Evolutionary conservation across 2,329 filamentous ascomycete species (phyloP), one percentile per base, ranked within the genome.

Genomic region (Colletotrichum orchidophilum): DNA sequence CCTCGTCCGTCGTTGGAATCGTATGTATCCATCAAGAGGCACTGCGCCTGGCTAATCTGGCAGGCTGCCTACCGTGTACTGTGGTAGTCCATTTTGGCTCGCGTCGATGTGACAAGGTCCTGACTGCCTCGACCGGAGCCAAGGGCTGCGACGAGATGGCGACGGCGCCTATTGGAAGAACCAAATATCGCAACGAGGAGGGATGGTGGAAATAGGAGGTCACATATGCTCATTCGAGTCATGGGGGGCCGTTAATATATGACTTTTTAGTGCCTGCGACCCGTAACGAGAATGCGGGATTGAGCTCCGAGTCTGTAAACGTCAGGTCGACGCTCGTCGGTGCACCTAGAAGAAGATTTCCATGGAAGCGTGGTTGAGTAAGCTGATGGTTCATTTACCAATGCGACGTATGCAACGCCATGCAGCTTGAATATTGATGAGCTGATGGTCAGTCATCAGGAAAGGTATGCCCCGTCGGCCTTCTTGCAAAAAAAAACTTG

Each of bases 281-380:
- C 67, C 63, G 55, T 63, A 70, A 70, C 26, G 49, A 70, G 55
- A 24, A 52, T 49, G 57, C 64, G 63, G 68, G 63, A 62, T 39
- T 2, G 31, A 53, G 31, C 46, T 71, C 68, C 68, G 68, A 58
- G 63, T 49, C 49, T 33, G 21, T n/a, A 71, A 58, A 21, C 42
- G 50, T 33, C 50, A 26, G 24, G 31, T 31, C 12, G 55, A 50
- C 13, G 26, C 18, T 59, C 27, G 24, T 18, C 15, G 42, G 35
- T 9, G 9, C 39, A 11, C 15, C 27, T 11, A 53, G 21, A 53
- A 11, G 27, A 15, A 31, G 58, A 24, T 31, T 42, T 27, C 24
- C n/a, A 2, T 21, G 26, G 7, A 13, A 60, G 29, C 18, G 24
- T 13, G 57, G 35, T 27, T 26, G 39, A 5, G 18, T 12, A 49